Conservation (phyloP, 2,329 filamentous ascomycete genomes). For the Colletotrichum destructivum region DNA sequence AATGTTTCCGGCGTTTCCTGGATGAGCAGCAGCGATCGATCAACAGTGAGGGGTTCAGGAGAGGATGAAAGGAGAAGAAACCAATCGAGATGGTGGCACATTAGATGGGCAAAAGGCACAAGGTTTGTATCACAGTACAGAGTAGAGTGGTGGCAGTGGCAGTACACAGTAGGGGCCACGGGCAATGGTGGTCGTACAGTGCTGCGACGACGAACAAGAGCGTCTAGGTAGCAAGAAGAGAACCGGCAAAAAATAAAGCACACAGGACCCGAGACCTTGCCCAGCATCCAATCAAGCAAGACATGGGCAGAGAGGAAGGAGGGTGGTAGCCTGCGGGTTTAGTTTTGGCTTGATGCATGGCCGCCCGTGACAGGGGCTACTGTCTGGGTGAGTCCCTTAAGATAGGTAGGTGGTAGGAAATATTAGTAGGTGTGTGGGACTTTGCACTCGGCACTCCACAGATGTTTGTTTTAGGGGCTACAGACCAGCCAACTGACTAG, state of each 20-base stretch:
- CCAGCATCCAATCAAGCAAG: conserved; percentile 4
- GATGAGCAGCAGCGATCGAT: background rate
- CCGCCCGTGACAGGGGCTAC: background rate
- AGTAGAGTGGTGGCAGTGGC: background rate
- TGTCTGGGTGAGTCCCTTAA: no score
- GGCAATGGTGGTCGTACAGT: background rate
- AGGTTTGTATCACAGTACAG: background rate
- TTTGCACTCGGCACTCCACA: no score
- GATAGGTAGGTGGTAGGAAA: no score
- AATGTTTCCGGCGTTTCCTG: background rate
- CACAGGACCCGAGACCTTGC: conserved; percentile 5
- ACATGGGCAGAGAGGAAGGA: background rate
- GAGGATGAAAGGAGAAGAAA: conserved; percentile 3
- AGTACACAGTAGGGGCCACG: background rate
- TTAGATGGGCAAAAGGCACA: background rate
- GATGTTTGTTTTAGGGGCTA: no score
- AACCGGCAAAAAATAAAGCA: background rate
- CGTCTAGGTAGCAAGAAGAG: background rate
- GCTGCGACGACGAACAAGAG: background rate
- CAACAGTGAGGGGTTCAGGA: background rate
- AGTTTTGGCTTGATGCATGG: conserved; percentile 22
- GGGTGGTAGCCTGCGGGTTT: conserved; percentile 3
- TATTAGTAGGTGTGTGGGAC: no score
- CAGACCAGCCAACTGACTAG: no score
- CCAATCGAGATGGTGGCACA: background rate